These are phyloP conservation scores for Ophiosphaerella herpotricha DNA, from an alignment of 2,329 filamentous ascomycete genomes.

Conservation along the genomic window DNA sequence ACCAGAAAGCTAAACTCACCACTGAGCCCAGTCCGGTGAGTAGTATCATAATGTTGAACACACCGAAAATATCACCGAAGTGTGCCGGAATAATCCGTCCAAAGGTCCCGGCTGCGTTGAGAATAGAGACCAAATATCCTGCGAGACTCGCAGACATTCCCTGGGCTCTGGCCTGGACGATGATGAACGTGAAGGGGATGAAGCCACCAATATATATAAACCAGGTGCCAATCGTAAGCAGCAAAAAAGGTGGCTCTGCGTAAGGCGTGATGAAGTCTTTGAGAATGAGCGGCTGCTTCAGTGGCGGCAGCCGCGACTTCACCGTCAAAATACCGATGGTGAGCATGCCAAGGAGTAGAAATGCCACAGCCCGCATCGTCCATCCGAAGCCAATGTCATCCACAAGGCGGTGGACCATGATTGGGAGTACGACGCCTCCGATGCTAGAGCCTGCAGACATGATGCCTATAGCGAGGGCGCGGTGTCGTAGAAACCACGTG, in stretches of 20 bases:
- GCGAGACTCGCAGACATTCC: slow-evolving; percentile 54
- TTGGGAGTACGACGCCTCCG: slow-evolving; percentile 54
- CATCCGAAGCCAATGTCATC: slow-evolving; percentile 63
- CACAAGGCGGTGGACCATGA: slow-evolving; percentile 58
- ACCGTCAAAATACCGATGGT: slow-evolving; percentile 58
- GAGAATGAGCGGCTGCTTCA: slow-evolving; percentile 26
- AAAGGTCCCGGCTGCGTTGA: slow-evolving; percentile 51
- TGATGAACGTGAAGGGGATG: slow-evolving; percentile 54
- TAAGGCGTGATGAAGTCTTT: slow-evolving; percentile 19
- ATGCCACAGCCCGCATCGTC: slow-evolving; percentile 53
- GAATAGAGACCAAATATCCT: slow-evolving; percentile 57
- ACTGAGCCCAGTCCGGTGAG: slow-evolving; percentile 53
- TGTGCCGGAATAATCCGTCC: slow-evolving; percentile 59
- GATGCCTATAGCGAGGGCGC: slow-evolving; percentile 57
- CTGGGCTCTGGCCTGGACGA: slow-evolving; percentile 46
- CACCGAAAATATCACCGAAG: slow-evolving; percentile 55
- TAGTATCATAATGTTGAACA: slow-evolving; percentile 56
- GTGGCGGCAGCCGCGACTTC: slow-evolving; percentile 52
- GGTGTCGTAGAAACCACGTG: slow-evolving; percentile 21
- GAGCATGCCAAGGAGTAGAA: slow-evolving; percentile 63
- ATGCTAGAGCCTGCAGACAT: slow-evolving; percentile 50
- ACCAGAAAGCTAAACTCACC: slow-evolving; percentile 46
- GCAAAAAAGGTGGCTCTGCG: slow-evolving; percentile 49
- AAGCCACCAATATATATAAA: slow-evolving; percentile 65
- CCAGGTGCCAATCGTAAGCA: slow-evolving; percentile 61